Percentiles rank a stretch among this genome's conserved stretches.
Conservation (phyloP, 805 yeast genomes). For the Candida maesae region DNA sequence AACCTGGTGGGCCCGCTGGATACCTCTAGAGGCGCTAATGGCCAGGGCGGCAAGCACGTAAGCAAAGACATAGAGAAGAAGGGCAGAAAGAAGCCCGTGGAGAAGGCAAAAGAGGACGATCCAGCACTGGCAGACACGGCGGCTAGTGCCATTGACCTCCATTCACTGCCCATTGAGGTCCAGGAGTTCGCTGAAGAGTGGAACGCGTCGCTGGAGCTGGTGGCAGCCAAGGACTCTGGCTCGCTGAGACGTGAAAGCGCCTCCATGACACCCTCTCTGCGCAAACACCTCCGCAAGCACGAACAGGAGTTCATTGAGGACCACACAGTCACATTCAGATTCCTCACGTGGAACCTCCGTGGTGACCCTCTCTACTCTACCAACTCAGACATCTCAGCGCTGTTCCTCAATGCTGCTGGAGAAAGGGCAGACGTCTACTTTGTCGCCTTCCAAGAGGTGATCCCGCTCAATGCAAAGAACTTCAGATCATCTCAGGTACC, state of each 20-base stretch:
- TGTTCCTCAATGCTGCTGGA: conserved; percentile 6
- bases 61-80: too few relatives aligned
- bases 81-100: conserved; percentile 1
- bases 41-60: too few relatives aligned
- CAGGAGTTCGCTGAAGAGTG: conserved; percentile 10
- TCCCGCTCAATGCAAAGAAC: conserved; percentile 40
- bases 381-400: conserved; percentile 17
- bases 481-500: conserved; percentile 33
- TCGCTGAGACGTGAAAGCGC: not conserved
- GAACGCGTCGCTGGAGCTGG: conserved; percentile 8
- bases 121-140: not conserved
- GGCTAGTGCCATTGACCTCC: not conserved
- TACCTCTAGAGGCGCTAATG: not conserved
- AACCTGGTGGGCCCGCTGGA: conserved; percentile 5
- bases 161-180: not conserved
- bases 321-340: conserved; percentile 24
- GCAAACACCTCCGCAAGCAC: conserved; percentile 16
- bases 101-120: not conserved
- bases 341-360: conserved; percentile 39
- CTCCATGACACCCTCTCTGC: conserved; percentile 10
- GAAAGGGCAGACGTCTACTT: conserved; percentile 34
- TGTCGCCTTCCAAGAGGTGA: conserved; percentile 47
- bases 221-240: conserved; percentile 6
- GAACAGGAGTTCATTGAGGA: conserved; percentile 19
- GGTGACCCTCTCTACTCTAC: conserved; percentile 26